Base-by-base conservation (phyloP, 441 rosid species). In the Corymbia citriodora region DNA sequence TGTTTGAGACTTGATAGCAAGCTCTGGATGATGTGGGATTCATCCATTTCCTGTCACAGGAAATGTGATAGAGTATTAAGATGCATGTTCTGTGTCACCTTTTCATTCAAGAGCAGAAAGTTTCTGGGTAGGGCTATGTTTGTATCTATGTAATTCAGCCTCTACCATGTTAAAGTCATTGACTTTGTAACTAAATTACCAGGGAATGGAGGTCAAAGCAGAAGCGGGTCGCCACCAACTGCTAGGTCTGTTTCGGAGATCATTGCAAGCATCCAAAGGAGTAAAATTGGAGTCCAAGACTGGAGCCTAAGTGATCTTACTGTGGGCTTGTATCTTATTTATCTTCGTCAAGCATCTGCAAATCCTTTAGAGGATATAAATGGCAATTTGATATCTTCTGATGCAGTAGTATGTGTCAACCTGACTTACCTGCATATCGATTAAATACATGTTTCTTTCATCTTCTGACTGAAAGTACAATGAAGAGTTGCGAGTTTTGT, bases 291-390 rank as follows among this genome's bases (percentile, higher is more conserved):
- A 61, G 92, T 98, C 70, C 97, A 96, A 93, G 99, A 95, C 90
- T 98, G 99, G 99, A 96, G 97, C 94, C 94, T 97, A 92, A 95
- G 98, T 87, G 99, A 96, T 94, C 97, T 98, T 88, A 96, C 99
- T 4, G 91, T 97, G 29, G 99, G 99, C 74, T 93, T 98, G 48
- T 98, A 95, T 93, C 98, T 97, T 90, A 95, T 98, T 72, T 98
- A 97, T 92, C 98, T 98, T 89, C 97, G 95, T 88, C 99, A 97
- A 92, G 94, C 97, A 21, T 96, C 98, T 57, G 90, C 95, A 91
- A 95, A 92, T 94, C 92, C 94, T 12, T 93, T 93, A 63, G 97
- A 96, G 90, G 97, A 97, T 89, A 94, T 95, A 89, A 96, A 93
- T 89, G 99, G 99, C 27, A 95, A 95, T 61, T 92, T 94, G 92